Conservation (phyloP, 2,329 filamentous ascomycete species). For the Xylaria sp. region DNA sequence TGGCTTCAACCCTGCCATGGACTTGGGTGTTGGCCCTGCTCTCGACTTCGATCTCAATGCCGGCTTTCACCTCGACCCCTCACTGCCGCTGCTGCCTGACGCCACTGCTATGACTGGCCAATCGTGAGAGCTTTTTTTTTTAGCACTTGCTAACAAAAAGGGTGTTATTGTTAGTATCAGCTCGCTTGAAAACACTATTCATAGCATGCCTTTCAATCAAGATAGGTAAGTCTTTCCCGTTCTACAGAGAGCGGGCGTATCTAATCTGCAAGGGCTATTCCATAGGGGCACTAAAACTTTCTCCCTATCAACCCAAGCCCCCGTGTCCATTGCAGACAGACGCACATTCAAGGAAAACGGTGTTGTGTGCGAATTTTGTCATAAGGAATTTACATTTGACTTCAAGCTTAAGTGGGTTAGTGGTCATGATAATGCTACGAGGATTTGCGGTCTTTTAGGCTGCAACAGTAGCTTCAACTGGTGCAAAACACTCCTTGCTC, state of each 20-base stretch:
- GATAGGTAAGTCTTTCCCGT: background rate
- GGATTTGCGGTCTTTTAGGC: background rate
- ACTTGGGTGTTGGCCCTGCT: background rate
- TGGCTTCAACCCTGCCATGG: background rate
- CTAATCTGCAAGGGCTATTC: background rate
- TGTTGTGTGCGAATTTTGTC: background rate
- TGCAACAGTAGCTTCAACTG: background rate
- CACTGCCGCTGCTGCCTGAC: slow-evolving; percentile 15
- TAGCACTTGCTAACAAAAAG: slow-evolving; percentile 41
- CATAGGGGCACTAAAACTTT: background rate
- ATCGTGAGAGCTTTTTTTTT: slow-evolving; percentile 42
- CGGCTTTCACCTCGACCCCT: slow-evolving; percentile 1
- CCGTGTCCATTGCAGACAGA: background rate
- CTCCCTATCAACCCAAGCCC: background rate
- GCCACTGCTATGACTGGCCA: slow-evolving; percentile 28
- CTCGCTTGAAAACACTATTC: too few relatives aligned
- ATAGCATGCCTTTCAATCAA: background rate
- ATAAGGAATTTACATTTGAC: background rate
- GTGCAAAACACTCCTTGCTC: accelerated
- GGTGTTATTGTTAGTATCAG: slow-evolving; percentile 35
- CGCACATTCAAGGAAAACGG: background rate
- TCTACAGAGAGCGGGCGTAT: background rate
- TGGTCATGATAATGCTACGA: background rate
- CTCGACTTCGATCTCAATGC: slow-evolving; percentile 8
- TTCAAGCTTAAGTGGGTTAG: background rate